A percentile compares a stretch with the other conserved stretches of the same genome.
Evolutionary conservation across 768 basidiomycete species (phyloP).

Genomic region (Daedaleopsis sinensis): DNA sequence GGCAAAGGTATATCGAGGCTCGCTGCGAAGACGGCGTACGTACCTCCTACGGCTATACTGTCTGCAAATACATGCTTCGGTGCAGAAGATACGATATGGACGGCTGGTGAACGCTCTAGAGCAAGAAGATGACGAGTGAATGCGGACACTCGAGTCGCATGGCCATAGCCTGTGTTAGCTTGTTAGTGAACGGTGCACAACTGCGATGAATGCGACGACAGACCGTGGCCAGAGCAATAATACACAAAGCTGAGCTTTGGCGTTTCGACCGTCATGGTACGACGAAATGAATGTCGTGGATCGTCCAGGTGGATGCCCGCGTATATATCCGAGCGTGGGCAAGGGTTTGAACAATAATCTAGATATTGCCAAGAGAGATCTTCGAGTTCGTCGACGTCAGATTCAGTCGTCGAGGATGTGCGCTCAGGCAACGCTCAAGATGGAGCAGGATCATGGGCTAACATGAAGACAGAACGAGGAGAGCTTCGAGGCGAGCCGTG

Average conservation of each 20-base stretch:
- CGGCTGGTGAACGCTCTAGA: slow-evolving; percentile 44
- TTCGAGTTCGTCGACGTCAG: too few relatives aligned
- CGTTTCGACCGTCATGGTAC: slow-evolving; percentile 5
- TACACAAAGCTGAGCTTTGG: slow-evolving; percentile 52
- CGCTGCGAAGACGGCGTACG: not conserved
- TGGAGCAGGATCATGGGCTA: not conserved
- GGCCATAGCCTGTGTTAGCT: slow-evolving; percentile 61
- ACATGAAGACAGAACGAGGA: not conserved
- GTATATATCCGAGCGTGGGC: not conserved
- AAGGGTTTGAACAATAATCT: too few relatives aligned
- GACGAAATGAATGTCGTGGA: not conserved
- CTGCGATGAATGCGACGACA: slow-evolving; percentile 20
- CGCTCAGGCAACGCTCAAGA: not conserved
- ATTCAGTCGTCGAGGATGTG: not conserved
- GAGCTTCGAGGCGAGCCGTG: not conserved
- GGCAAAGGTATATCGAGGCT: not conserved
- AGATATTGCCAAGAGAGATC: too few relatives aligned
- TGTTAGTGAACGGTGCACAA: too few relatives aligned
- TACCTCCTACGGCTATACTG: slow-evolving; percentile 55
- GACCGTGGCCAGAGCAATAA: slow-evolving; percentile 79
- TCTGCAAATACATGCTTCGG: slow-evolving; percentile 72
- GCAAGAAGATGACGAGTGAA: slow-evolving; percentile 62
- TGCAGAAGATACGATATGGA: slow-evolving; percentile 76
- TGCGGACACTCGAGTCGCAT: slow-evolving; percentile 82
- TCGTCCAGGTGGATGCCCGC: not conserved